Evolutionary conservation across 306 rosid species (phyloP).

Genomic region (Argentina anserina): DNA sequence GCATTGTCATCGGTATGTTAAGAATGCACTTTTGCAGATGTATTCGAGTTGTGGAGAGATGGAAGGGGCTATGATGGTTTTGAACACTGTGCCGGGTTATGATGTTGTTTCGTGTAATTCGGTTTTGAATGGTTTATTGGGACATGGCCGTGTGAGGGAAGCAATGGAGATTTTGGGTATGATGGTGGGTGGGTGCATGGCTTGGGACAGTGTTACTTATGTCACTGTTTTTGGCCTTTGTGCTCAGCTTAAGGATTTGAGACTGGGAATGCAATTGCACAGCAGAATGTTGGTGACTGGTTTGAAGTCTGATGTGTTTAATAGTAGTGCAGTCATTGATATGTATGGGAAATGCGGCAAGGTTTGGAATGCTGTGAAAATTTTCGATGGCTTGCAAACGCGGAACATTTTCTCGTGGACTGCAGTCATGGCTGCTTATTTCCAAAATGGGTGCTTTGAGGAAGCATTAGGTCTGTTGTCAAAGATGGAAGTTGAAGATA

Average conservation of each 20-base stretch:
- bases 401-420: slow-evolving; percentile 63
- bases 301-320: slow-evolving; percentile 37
- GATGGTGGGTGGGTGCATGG: slow-evolving; percentile 35
- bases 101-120: slow-evolving; percentile 49
- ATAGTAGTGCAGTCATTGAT: slow-evolving; percentile 48
- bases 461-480: slow-evolving; percentile 45
- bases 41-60: slow-evolving; percentile 43
- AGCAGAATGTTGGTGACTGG: slow-evolving; percentile 40
- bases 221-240: slow-evolving; percentile 49
- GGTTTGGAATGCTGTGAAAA: slow-evolving; percentile 36
- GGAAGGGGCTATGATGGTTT: slow-evolving; percentile 41
- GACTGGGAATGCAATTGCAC: slow-evolving; percentile 50
- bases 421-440: slow-evolving; percentile 51
- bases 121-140: slow-evolving; percentile 43
- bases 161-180: slow-evolving; percentile 39
- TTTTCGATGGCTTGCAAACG: slow-evolving; percentile 36
- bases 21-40: slow-evolving; percentile 61
- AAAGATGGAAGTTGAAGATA: slow-evolving; percentile 42
- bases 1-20: slow-evolving; percentile 41
- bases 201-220: slow-evolving; percentile 56
- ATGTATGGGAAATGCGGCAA: slow-evolving; percentile 69
- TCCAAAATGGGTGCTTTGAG: slow-evolving; percentile 55
- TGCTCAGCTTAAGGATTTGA: slow-evolving; percentile 46
- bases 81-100: slow-evolving; percentile 31
- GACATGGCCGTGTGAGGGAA: slow-evolving; percentile 32